Percentiles rank a stretch among this genome's conserved stretches.
These are phyloP conservation scores for Salvia rosmarinus DNA, from an alignment of 257 asterid genomes.

Conservation along the genomic window DNA sequence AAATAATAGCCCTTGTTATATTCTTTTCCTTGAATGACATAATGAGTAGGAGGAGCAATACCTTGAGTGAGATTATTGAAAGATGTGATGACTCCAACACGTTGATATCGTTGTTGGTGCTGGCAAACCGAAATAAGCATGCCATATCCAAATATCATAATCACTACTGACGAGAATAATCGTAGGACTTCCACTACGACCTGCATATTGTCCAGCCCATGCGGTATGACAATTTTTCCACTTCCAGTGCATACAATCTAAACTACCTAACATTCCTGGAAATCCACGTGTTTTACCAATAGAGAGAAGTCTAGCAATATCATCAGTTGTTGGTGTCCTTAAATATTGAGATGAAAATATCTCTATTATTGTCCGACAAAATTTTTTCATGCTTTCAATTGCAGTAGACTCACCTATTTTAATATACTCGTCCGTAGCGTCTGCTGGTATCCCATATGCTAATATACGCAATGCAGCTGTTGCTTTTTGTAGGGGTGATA, in stretches of 20 bases:
- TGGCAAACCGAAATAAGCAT: not conserved
- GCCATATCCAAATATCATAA: conserved; percentile 1
- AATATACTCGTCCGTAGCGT: not conserved
- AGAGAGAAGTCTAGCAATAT: not conserved
- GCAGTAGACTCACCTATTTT: no score
- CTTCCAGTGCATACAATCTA: not conserved
- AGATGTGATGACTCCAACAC: no score
- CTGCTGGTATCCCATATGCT: not conserved
- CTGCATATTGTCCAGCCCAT: not conserved
- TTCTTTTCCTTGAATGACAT: not conserved
- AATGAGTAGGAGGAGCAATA: not conserved
- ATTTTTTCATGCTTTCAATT: not conserved
- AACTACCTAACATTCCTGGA: not conserved
- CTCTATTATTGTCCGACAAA: not conserved
- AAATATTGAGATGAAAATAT: not conserved
- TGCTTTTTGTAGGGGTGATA: not conserved
- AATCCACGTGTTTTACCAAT: not conserved
- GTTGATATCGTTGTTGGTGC: not conserved
- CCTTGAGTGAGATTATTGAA: not conserved
- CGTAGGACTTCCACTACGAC: not conserved
- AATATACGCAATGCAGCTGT: not conserved
- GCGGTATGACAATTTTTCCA: not conserved
- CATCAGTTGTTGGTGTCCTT: not conserved
- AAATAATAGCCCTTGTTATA: no score
- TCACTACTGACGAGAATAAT: not conserved